A percentile compares a stretch with the other conserved stretches of the same genome.
These are phyloP conservation scores for Cryptococcus jaspeensis DNA, from an alignment of 1,284 basidiomycete genomes.

Conservation along the genomic window DNA sequence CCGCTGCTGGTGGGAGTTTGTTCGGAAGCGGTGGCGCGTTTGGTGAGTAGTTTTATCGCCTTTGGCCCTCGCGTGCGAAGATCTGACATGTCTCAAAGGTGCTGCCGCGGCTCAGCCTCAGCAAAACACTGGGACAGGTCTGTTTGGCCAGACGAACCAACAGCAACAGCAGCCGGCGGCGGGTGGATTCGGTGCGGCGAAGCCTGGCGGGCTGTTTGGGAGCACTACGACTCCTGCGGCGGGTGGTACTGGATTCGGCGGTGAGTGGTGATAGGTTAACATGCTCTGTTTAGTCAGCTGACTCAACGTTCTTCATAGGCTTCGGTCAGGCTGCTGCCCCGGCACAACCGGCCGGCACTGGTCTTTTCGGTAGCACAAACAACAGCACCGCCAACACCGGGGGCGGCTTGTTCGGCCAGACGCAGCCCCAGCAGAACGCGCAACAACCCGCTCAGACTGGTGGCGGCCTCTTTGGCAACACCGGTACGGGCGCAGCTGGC, in stretches of 20 bases:
- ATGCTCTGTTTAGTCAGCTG: not conserved
- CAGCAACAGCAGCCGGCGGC: conserved; percentile 39
- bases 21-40: conserved; percentile 41
- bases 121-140: conserved; percentile 29
- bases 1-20: conserved; percentile 34
- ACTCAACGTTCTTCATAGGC: conserved; percentile 1
- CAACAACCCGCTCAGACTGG: conserved; percentile 33
- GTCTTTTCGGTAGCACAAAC: conserved; percentile 52
- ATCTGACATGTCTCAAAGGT: conserved; percentile 1
- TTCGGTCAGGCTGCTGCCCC: conserved; percentile 25
- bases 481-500: conserved; percentile 16
- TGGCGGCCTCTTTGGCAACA: conserved; percentile 34
- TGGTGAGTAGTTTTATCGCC: conserved; percentile 8
- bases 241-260: conserved; percentile 20
- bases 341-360: conserved; percentile 28
- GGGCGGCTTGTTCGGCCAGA: conserved; percentile 53
- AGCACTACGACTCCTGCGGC: conserved; percentile 19
- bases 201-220: conserved; percentile 52
- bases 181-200: conserved; percentile 28
- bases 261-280: conserved; percentile 9
- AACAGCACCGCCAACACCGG: conserved; percentile 11
- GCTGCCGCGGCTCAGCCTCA: conserved; percentile 14
- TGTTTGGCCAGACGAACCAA: conserved; percentile 44
- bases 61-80: not conserved
- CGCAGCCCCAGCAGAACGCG: conserved; percentile 39